A percentile compares a stretch with the other conserved stretches of the same genome.
These are phyloP conservation scores for Eutrema salsugineum DNA, from an alignment of 441 rosid species.

Conservation along the genomic window DNA sequence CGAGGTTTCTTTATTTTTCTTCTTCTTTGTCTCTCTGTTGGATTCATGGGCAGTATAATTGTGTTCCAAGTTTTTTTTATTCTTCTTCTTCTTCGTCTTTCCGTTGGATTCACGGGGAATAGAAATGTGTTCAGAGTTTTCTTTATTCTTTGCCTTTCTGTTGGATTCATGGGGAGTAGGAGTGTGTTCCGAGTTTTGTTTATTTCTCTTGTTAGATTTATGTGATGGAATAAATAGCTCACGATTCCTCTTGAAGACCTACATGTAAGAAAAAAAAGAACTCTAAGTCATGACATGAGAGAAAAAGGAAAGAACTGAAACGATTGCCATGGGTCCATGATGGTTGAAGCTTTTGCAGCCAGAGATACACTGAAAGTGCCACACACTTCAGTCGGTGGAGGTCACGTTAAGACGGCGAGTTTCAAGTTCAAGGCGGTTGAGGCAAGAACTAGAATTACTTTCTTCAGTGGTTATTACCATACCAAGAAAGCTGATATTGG, in stretches of 20 bases:
- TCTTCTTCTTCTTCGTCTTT: constrained; percentile 27
- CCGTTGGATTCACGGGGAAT: constrained; percentile 47
- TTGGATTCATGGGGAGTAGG: constrained; percentile 44
- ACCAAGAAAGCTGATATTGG: constrained; percentile 59
- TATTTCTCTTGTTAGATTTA: constrained; percentile 34
- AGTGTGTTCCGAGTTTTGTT: constrained; percentile 26
- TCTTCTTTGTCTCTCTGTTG: constrained; percentile 30
- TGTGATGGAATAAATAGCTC: constrained; percentile 36
- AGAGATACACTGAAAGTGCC: constrained; percentile 66
- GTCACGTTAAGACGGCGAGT: constrained; percentile 48
- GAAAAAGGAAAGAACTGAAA: constrained; percentile 31
- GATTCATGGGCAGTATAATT: constrained; percentile 48
- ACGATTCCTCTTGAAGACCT: constrained; percentile 51
- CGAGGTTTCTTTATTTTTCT: constrained; percentile 13
- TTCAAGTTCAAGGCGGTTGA: constrained; percentile 68
- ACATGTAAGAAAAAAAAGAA: constrained; percentile 10
- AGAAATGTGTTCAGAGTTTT: constrained; percentile 35
- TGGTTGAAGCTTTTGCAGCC: constrained; percentile 90
- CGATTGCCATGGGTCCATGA: constrained; percentile 89
- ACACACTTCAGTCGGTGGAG: constrained; percentile 64
- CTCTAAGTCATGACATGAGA: background rate
- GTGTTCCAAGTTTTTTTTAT: constrained; percentile 26
- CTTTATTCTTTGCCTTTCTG: constrained; percentile 34
- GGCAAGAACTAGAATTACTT: constrained; percentile 74
- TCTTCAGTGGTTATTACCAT: constrained; percentile 83